Base-by-base conservation (phyloP, 306 rosid genomes). In the Lablab purpureus region DNA sequence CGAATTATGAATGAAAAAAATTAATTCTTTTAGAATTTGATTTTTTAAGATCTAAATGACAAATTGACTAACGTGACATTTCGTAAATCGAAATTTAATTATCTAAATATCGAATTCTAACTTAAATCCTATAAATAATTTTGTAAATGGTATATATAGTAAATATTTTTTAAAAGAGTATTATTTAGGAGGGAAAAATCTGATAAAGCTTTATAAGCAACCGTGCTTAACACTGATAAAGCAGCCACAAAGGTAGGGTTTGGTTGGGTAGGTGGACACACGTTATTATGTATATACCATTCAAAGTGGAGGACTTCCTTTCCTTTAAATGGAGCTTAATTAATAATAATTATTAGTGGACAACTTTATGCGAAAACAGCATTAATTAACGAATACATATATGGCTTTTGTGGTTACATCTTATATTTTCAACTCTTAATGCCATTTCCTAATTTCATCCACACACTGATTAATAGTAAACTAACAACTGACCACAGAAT, bases 181-280 rank as follows among this genome's bases (percentile, higher is more conserved):
- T n/a, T n/a, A n/a, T n/a, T n/a, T n/a, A n/a, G n/a, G n/a, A n/a
- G n/a, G n/a, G 15, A 2, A 12, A 43, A 43, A 12, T 11, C 11
- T 8, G 15, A n/a, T n/a, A n/a, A n/a, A n/a, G 15, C 49, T 43
- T 43, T 43, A 85, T 87, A 87, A 87, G 87, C 83, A 78, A 19
- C 84, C 84, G 82, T 78, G 88, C 90, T 81, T 87, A 81, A 84
- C 90, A 78, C 66, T 43, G 28, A 71, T 73, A 60, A 56, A 32
- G 56, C 52, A 36, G 32, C 40, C 21, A 71, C 69, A 17, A 34
- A 63, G 47, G 45, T 40, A 9, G 43, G 9, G 14, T 21, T 3
- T 67, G 15, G 14, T 17, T 3, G 72, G 15, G 72, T 46, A 23
- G 74, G 47, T 34, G 58, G 14, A 54, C 28, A 51, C 11, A 50